These are phyloP conservation scores for Camillea tinctor DNA, from an alignment of 2,329 filamentous ascomycete species.

Conservation along the genomic window DNA sequence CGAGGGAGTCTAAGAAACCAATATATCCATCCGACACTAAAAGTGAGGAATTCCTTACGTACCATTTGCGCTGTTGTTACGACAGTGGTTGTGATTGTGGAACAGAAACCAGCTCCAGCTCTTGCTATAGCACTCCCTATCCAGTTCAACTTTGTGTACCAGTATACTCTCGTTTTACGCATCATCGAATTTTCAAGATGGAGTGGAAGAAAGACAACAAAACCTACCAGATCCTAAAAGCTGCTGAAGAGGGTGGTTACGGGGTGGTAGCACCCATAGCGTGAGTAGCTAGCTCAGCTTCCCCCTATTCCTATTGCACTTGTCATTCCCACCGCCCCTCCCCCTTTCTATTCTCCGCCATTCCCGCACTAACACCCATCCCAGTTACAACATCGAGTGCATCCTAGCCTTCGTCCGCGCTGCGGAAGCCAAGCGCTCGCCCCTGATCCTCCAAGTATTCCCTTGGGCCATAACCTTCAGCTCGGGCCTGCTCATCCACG, in stretches of 20 bases:
- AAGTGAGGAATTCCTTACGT: too few species aligned
- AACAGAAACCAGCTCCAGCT: too few species aligned
- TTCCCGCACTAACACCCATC: not conserved
- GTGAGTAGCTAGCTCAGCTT: constrained; percentile 26
- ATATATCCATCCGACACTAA: too few species aligned
- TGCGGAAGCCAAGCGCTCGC: constrained; percentile 56
- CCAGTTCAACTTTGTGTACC: not conserved
- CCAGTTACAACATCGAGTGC: constrained; percentile 65
- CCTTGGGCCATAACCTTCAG: constrained; percentile 58
- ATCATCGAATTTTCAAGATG: constrained; percentile 2
- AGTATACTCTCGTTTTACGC: not conserved
- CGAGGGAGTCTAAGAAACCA: too few species aligned
- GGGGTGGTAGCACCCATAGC: constrained; percentile 53
- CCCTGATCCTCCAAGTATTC: constrained; percentile 67
- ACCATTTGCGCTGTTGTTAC: too few species aligned
- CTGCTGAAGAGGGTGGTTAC: constrained; percentile 53
- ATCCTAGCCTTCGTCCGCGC: constrained; percentile 48
- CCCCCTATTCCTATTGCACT: not conserved
- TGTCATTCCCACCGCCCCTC: not conserved
- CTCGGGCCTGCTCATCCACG: constrained; percentile 49
- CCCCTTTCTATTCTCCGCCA: not conserved
- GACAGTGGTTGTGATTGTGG: too few species aligned
- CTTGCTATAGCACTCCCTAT: not conserved
- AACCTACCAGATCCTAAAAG: constrained; percentile 49
- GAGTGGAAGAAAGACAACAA: constrained; percentile 28